Conservation (phyloP, 2,329 filamentous ascomycete genomes). For the Endoconidiophora polonica region DNA sequence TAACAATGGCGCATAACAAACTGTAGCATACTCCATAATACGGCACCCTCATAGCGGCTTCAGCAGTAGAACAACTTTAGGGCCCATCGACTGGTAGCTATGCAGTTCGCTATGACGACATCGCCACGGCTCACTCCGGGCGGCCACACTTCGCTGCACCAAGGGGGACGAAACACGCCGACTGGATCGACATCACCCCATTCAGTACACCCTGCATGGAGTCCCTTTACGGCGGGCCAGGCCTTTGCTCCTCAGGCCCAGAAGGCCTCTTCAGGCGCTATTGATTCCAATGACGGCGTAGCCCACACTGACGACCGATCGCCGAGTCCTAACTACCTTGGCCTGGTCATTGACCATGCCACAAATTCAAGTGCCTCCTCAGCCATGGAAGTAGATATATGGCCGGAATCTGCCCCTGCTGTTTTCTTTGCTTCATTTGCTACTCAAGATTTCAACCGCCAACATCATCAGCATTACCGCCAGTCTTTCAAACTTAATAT, state of each 20-base stretch:
- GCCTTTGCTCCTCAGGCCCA: background rate
- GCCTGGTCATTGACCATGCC: slow-evolving; percentile 46
- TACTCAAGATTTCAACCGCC: too few relatives aligned
- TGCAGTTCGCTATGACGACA: slow-evolving; percentile 10
- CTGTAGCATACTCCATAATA: too few relatives aligned
- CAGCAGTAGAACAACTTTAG: too few relatives aligned
- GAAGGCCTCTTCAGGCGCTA: background rate
- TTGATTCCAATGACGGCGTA: background rate
- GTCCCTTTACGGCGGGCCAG: background rate
- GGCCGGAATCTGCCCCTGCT: slow-evolving; percentile 56
- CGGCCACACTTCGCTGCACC: slow-evolving; percentile 1
- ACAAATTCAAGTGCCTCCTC: slow-evolving; percentile 46
- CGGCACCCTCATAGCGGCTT: too few relatives aligned
- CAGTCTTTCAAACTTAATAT: too few relatives aligned
- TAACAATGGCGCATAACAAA: too few relatives aligned
- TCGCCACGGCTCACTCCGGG: slow-evolving; percentile 5
- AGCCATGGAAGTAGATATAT: slow-evolving; percentile 50
- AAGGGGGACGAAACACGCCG: slow-evolving; percentile 27
- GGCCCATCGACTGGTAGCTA: background rate
- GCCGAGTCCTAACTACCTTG: slow-evolving; percentile 76
- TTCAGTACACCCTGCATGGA: slow-evolving; percentile 17
- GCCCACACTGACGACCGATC: background rate
- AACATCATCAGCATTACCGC: too few relatives aligned
- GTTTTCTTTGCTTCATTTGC: slow-evolving; percentile 30
- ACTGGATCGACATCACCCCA: slow-evolving; percentile 22